Evolutionary conservation across 2,329 filamentous ascomycete species (phyloP).

Genomic region (Cercospora citrullina): DNA sequence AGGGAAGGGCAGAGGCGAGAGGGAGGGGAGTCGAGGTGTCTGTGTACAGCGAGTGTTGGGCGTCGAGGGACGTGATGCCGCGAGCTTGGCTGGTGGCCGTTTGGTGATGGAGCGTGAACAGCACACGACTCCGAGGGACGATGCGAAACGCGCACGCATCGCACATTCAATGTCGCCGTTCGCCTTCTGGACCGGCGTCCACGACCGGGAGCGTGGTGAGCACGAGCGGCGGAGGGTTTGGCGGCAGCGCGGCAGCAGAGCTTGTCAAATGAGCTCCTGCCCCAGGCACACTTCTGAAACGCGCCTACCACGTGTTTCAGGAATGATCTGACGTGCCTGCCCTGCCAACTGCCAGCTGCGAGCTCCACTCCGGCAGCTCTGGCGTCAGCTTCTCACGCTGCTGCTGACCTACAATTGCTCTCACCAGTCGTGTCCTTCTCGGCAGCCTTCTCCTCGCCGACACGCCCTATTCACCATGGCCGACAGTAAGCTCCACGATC

Average conservation of each 20-base stretch:
- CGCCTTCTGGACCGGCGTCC: conserved; percentile 2
- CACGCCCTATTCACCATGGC: conserved; percentile 9
- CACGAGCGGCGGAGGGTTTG: neutral
- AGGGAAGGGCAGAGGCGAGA: neutral
- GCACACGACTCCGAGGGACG: neutral
- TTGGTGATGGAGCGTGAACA: neutral
- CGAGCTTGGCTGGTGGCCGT: neutral
- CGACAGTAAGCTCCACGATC: conserved; percentile 12
- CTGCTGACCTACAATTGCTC: neutral
- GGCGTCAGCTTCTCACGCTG: neutral
- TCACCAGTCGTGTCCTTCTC: neutral
- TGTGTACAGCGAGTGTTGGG: neutral
- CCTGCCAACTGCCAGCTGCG: neutral
- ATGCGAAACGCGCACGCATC: neutral
- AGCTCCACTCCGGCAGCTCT: neutral
- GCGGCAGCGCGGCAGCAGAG: neutral
- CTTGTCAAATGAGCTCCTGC: neutral
- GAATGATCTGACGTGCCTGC: neutral
- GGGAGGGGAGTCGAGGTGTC: neutral
- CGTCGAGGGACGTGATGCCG: neutral
- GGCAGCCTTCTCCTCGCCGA: neutral
- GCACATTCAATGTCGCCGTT: neutral
- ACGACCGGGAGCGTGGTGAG: neutral
- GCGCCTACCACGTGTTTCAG: neutral
- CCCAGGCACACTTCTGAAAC: neutral